A percentile compares a stretch with the other conserved stretches of the same genome.
Evolutionary conservation across 129 eudicot genomes (phyloP).

Genomic region (Flaveria brownii): DNA sequence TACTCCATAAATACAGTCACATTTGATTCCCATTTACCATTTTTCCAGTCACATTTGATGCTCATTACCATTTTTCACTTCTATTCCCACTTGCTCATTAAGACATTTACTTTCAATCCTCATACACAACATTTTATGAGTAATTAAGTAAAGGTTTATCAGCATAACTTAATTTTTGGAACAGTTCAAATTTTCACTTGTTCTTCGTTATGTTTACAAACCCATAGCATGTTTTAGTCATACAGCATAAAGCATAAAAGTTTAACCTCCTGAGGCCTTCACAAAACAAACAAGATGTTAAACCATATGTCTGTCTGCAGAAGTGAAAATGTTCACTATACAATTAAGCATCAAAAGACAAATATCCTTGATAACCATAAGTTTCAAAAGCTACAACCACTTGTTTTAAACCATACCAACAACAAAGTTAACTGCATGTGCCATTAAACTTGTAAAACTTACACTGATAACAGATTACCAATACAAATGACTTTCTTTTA

Average conservation of each 20-base stretch:
- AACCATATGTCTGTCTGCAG: no score
- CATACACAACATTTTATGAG: no score
- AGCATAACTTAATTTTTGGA: no score
- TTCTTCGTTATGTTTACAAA: not conserved
- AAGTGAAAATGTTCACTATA: no score
- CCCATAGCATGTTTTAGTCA: not conserved
- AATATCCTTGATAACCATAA: no score
- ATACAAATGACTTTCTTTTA: constrained; percentile 19
- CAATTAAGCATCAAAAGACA: no score
- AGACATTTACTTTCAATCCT: not conserved
- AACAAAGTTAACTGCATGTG: not conserved
- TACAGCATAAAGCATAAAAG: not conserved
- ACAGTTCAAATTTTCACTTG: not conserved
- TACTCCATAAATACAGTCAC: not conserved
- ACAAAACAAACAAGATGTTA: not conserved
- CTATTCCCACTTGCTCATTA: not conserved
- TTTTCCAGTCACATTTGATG: not conserved
- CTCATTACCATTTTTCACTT: not conserved
- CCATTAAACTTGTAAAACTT: not conserved
- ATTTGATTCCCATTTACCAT: not conserved
- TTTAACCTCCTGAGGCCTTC: not conserved
- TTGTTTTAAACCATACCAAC: no score
- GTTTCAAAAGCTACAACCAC: no score
- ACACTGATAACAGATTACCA: constrained; percentile 1
- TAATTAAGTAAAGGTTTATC: no score